phyloP scores from a whole-genome alignment of 768 basidiomycete species.

The Mycena rebaudengoi region DNA sequence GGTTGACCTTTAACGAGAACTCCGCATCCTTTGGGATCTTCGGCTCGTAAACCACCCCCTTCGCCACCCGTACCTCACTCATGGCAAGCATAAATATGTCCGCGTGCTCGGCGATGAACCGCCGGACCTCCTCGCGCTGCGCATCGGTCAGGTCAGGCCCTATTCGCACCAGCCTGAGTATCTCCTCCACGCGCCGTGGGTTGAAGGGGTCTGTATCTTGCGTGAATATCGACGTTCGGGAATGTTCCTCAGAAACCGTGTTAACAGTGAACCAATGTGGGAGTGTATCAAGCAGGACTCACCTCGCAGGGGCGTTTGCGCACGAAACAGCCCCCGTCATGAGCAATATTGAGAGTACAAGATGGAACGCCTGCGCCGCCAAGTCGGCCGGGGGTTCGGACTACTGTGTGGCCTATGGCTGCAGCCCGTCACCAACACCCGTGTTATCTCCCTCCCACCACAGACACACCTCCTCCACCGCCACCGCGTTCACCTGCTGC shows the following conservation, averaged over 20 bases:
- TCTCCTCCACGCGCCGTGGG: neutral
- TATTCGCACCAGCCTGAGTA: conserved; percentile 29
- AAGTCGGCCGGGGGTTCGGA: neutral
- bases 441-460: neutral
- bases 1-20: conserved; percentile 36
- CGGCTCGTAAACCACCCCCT: too few species aligned
- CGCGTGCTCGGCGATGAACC: too few species aligned
- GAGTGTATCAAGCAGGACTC: conserved; percentile 29
- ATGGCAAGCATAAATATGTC: too few species aligned
- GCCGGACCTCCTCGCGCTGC: too few species aligned
- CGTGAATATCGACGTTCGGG: neutral
- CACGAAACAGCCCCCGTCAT: too few species aligned
- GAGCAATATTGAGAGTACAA: neutral
- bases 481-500: neutral
- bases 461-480: neutral
- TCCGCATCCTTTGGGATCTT: conserved; percentile 34
- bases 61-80: too few species aligned
- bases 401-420: neutral
- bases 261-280: neutral
- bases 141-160: too few species aligned
- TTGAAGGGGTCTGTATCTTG: neutral
- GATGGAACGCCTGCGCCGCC: neutral
- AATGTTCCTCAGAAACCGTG: neutral
- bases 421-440: neutral
- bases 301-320: neutral